Evolutionary conservation across 1,139 yeast species (phyloP).

Genomic region (Pichia sp.): DNA sequence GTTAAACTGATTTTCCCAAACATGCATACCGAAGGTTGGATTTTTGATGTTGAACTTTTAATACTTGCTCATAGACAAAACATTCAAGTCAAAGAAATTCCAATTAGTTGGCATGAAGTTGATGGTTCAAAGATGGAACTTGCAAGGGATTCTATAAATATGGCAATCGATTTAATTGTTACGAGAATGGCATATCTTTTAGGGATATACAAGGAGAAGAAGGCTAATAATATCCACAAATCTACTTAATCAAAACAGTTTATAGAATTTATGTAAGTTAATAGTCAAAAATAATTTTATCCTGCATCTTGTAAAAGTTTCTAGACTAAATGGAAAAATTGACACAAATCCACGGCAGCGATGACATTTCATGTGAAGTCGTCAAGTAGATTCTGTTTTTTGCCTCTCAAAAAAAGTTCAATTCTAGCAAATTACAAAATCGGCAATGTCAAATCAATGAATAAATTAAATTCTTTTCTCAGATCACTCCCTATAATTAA

Average conservation of each 20-base stretch:
- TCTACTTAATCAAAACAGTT: background rate
- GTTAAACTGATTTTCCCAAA: slow-evolving; percentile 67
- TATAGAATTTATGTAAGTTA: background rate
- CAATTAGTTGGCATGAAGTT: slow-evolving; percentile 96
- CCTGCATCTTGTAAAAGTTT: too few relatives aligned
- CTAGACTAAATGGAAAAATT: background rate
- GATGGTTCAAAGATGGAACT: slow-evolving; percentile 91
- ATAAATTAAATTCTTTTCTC: background rate
- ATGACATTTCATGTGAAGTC: background rate
- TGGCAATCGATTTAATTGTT: slow-evolving; percentile 94
- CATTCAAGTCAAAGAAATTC: slow-evolving; percentile 65
- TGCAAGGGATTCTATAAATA: slow-evolving; percentile 81
- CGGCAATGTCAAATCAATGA: background rate
- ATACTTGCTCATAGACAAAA: slow-evolving; percentile 69
- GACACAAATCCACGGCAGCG: background rate
- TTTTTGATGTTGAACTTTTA: slow-evolving; percentile 89
- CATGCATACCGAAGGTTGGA: slow-evolving; percentile 98
- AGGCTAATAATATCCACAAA: background rate
- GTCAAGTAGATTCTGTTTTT: background rate
- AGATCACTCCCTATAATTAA: background rate
- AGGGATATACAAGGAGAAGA: slow-evolving; percentile 53
- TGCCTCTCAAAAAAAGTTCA: background rate
- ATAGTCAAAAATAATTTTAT: background rate
- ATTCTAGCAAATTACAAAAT: background rate
- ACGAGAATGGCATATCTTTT: slow-evolving; percentile 82